phyloP scores from a whole-genome alignment of 2,329 filamentous ascomycete genomes.

The Fonsecaea monophora region DNA sequence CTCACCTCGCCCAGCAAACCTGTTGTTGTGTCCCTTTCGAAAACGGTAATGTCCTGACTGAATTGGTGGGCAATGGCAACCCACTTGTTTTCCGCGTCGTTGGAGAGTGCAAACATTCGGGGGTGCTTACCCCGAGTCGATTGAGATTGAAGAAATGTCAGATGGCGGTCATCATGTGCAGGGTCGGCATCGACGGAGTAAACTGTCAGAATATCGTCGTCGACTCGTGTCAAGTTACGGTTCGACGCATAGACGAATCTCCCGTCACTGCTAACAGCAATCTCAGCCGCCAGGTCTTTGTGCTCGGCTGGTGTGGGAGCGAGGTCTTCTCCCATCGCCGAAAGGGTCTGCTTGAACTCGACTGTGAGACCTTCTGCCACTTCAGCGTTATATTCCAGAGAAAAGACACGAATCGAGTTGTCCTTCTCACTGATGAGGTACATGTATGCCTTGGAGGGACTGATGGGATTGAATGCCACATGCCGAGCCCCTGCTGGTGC shows the following conservation, averaged over 20 bases:
- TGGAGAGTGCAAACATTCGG: slow-evolving; percentile 23
- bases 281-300: slow-evolving; percentile 23
- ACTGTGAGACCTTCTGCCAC: slow-evolving; percentile 4
- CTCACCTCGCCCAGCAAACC: slow-evolving; percentile 20
- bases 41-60: slow-evolving; percentile 23
- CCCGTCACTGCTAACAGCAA: slow-evolving; percentile 25
- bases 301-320: slow-evolving; percentile 13
- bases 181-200: slow-evolving; percentile 25
- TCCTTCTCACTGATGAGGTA: slow-evolving; percentile 30
- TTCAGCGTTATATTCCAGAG: neutral
- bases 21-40: slow-evolving; percentile 19
- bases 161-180: slow-evolving; percentile 16
- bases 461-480: slow-evolving; percentile 19
- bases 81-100: slow-evolving; percentile 24
- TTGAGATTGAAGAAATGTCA: slow-evolving; percentile 17
- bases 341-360: slow-evolving; percentile 19
- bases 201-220: slow-evolving; percentile 16
- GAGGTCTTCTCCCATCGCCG: slow-evolving; percentile 17
- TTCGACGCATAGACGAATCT: slow-evolving; percentile 30
- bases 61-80: slow-evolving; percentile 22
- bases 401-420: slow-evolving; percentile 26
- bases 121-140: slow-evolving; percentile 20
- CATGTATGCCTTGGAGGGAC: slow-evolving; percentile 19
- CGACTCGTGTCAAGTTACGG: slow-evolving; percentile 14
- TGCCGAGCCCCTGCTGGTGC: slow-evolving; percentile 19